Conservation (phyloP, 2,329 filamentous ascomycete species). For the Penicillium thymicola region DNA sequence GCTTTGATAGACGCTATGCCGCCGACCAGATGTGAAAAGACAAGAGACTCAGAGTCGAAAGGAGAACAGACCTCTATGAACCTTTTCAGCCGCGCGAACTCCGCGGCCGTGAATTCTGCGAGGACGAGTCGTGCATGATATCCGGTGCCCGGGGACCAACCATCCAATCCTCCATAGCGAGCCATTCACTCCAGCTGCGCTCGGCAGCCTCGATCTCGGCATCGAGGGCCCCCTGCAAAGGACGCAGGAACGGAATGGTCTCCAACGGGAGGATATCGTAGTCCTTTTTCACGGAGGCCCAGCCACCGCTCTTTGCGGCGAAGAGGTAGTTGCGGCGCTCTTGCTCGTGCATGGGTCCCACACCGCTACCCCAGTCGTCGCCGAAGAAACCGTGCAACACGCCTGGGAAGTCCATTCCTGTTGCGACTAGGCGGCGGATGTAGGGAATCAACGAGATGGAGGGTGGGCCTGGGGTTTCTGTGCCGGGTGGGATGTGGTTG, state of each 20-base stretch:
- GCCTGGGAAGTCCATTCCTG: constrained; percentile 80
- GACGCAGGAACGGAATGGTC: constrained; percentile 80
- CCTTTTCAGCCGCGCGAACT: constrained; percentile 27
- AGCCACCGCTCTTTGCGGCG: constrained; percentile 86
- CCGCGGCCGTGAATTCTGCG: constrained; percentile 33
- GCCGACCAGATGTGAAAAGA: constrained; percentile 6
- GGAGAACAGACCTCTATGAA: not conserved
- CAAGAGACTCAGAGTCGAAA: not conserved
- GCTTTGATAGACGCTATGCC: constrained; percentile 10
- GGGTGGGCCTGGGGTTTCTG: constrained; percentile 36
- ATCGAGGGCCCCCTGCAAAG: constrained; percentile 71
- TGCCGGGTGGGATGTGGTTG: constrained; percentile 40
- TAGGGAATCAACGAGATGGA: constrained; percentile 77
- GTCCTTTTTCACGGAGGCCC: constrained; percentile 81
- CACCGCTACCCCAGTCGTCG: constrained; percentile 79
- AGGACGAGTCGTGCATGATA: constrained; percentile 37
- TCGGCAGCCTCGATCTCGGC: constrained; percentile 81
- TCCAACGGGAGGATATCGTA: constrained; percentile 87
- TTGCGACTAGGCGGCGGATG: constrained; percentile 83
- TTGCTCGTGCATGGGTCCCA: constrained; percentile 79
- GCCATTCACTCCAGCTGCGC: constrained; percentile 86
- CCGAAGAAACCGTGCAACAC: constrained; percentile 96
- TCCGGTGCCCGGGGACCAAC: constrained; percentile 74
- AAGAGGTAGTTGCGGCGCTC: constrained; percentile 95
- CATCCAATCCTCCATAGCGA: constrained; percentile 99